A percentile compares a stretch with the other conserved stretches of the same genome.
These are phyloP conservation scores for Leptographium flavum DNA, from an alignment of 2,329 filamentous ascomycete species.

Conservation along the genomic window DNA sequence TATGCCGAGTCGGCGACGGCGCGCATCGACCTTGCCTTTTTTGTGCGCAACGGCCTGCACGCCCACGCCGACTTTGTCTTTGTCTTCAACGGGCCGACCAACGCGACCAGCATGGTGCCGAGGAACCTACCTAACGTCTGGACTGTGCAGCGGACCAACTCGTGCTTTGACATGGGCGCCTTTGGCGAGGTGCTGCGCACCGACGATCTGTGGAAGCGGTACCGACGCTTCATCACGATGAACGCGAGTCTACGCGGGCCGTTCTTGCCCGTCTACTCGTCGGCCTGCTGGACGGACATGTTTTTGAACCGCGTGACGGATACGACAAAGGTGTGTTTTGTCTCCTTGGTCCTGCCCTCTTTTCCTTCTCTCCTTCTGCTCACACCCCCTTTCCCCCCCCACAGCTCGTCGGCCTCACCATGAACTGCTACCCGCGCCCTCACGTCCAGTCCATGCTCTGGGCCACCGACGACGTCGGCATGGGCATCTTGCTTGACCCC, in stretches of 20 bases:
- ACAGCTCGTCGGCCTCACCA: conserved; percentile 21
- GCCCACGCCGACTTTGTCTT: conserved; percentile 24
- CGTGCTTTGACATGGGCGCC: conserved; percentile 22
- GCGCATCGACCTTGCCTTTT: conserved; percentile 22
- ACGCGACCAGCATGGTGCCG: conserved; percentile 15
- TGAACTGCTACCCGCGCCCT: conserved; percentile 19
- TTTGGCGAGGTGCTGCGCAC: conserved; percentile 21
- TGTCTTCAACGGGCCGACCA: conserved; percentile 22
- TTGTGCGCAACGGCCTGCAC: conserved; percentile 22
- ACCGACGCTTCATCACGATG: conserved; percentile 22
- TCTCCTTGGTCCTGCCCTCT: not conserved
- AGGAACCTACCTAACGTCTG: conserved; percentile 16
- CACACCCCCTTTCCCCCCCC: not conserved
- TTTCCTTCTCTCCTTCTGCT: not conserved
- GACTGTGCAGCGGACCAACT: conserved; percentile 17
- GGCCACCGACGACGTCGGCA: conserved; percentile 24
- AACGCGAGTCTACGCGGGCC: conserved; percentile 22
- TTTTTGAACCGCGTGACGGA: conserved; percentile 19
- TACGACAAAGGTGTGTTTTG: conserved; percentile 13
- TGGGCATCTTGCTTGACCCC: conserved; percentile 20
- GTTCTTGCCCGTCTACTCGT: conserved; percentile 21
- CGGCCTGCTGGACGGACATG: conserved; percentile 22
- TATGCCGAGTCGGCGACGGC: conserved; percentile 20
- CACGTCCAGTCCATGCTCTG: conserved; percentile 24
- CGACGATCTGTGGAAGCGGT: conserved; percentile 19